These are phyloP conservation scores for Penicillium sp. DNA, from an alignment of 2,329 filamentous ascomycete species.

Conservation along the genomic window DNA sequence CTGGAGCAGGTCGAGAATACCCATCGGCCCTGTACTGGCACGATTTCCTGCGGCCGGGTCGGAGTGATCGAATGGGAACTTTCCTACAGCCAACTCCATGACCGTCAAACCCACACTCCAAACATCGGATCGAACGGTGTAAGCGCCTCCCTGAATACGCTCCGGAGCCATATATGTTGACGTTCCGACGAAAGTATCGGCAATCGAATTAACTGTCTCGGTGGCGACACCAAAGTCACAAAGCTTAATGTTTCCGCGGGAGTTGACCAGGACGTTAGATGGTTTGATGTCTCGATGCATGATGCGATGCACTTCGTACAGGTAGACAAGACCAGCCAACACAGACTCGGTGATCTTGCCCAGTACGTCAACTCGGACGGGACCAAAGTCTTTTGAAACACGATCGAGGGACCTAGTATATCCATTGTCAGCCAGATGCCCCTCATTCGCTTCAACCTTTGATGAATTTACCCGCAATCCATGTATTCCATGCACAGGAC, in stretches of 20 bases:
- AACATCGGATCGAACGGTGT: conserved; percentile 97
- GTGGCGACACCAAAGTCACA: conserved; percentile 99
- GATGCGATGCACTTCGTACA: conserved; percentile 93
- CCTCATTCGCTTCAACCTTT: conserved; percentile 4
- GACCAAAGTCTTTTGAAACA: conserved; percentile 92
- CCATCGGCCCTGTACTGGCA: conserved; percentile 72
- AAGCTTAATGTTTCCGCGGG: conserved; percentile 88
- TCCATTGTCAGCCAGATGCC: conserved; percentile 15
- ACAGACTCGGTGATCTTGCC: conserved; percentile 98
- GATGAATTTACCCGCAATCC: conserved; percentile 84
- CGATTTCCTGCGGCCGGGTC: conserved; percentile 73
- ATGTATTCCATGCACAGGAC: conserved; percentile 99
- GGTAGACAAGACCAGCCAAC: conserved; percentile 87
- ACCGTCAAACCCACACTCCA: conserved; percentile 96
- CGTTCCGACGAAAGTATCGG: conserved; percentile 96
- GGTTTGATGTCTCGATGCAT: conserved; percentile 99
- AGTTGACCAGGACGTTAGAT: conserved; percentile 96
- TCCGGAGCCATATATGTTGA: conserved; percentile 99
- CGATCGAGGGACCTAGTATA: conserved; percentile 76
- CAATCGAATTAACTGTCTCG: conserved; percentile 95
- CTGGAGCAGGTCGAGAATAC: conserved; percentile 92
- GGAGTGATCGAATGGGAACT: conserved; percentile 86
- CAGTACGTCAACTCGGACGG: conserved; percentile 90
- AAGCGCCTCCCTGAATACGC: conserved; percentile 93
- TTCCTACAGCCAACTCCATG: conserved; percentile 97